Evolutionary conservation across 1,139 yeast genomes (phyloP).

Genomic region (Candida sanyaensis): DNA sequence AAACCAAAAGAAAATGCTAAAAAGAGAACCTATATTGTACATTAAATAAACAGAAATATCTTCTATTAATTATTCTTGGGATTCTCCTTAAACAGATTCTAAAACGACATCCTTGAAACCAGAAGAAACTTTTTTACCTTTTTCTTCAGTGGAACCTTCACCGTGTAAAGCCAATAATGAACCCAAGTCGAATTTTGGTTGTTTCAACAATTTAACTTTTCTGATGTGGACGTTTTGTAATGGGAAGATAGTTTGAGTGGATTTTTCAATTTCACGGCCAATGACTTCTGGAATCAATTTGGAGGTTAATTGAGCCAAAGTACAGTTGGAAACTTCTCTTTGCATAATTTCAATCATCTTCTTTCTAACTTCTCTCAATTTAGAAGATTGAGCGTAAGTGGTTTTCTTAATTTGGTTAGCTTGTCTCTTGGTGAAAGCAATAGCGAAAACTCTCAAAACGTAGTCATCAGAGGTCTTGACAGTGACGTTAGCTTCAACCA

Average conservation of each 20-base stretch:
- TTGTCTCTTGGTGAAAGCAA: constrained; percentile 57
- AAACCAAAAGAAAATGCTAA: constrained; percentile 10
- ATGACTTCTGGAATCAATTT: constrained; percentile 55
- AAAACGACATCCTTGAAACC: constrained; percentile 56
- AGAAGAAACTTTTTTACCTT: constrained; percentile 52
- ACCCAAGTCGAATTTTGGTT: constrained; percentile 56
- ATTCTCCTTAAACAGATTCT: constrained; percentile 39
- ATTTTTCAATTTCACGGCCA: constrained; percentile 56
- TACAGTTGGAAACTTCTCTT: constrained; percentile 52
- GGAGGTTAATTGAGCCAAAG: constrained; percentile 52
- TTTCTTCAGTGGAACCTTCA: constrained; percentile 52
- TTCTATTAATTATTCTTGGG: constrained; percentile 3
- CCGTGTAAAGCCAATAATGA: constrained; percentile 54
- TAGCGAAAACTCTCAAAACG: constrained; percentile 51
- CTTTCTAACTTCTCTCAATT: constrained; percentile 54
- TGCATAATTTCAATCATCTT: constrained; percentile 55
- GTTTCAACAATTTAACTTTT: constrained; percentile 55
- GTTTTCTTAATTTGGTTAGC: constrained; percentile 54
- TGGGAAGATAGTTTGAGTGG: constrained; percentile 53
- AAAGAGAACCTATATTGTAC: constrained; percentile 6
- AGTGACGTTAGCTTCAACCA: constrained; percentile 54
- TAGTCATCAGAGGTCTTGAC: constrained; percentile 54
- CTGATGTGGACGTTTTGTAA: constrained; percentile 55
- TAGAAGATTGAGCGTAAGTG: constrained; percentile 52
- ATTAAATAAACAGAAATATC: constrained; percentile 7